Percentiles rank a stretch among this genome's conserved stretches.
These are phyloP conservation scores for Nicotiana paniculata DNA, from an alignment of 257 asterid species.

Conservation along the genomic window DNA sequence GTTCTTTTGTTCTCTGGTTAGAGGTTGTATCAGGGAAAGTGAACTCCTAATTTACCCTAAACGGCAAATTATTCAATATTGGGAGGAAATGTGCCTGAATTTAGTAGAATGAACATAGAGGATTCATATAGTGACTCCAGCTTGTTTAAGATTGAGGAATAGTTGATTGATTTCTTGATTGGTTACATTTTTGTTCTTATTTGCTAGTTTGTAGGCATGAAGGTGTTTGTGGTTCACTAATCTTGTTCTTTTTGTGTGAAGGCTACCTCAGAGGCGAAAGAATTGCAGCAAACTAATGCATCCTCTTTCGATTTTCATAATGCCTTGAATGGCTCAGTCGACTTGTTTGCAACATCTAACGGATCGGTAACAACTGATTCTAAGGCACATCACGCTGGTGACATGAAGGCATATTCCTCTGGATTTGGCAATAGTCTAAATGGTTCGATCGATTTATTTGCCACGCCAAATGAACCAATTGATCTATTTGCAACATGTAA, in stretches of 20 bases:
- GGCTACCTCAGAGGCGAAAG: slow-evolving; percentile 33
- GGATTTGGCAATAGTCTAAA: slow-evolving; percentile 20
- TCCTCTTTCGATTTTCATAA: slow-evolving; percentile 23
- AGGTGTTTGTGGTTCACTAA: slow-evolving; percentile 20
- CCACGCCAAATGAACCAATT: slow-evolving; percentile 25
- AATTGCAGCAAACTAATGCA: slow-evolving; percentile 28
- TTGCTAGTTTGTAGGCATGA: background rate
- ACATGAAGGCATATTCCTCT: background rate
- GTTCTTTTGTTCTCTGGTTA: background rate
- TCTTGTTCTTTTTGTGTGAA: slow-evolving; percentile 25
- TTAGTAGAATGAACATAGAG: background rate
- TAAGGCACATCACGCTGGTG: background rate
- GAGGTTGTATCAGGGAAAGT: background rate
- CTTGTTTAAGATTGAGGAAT: background rate
- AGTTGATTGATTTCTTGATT: background rate
- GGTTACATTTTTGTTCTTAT: background rate
- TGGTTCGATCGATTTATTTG: slow-evolving; percentile 29
- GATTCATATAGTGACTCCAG: background rate
- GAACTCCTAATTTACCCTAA: background rate
- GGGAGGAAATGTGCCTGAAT: background rate
- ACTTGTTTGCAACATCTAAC: slow-evolving; percentile 6
- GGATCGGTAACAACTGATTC: background rate
- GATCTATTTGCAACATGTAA: slow-evolving; percentile 35
- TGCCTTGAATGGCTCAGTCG: slow-evolving; percentile 17
- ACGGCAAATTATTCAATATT: background rate